These are phyloP conservation scores for Protomyces arabidopsidicola DNA, from an alignment of 1,139 yeast genomes.

Conservation along the genomic window DNA sequence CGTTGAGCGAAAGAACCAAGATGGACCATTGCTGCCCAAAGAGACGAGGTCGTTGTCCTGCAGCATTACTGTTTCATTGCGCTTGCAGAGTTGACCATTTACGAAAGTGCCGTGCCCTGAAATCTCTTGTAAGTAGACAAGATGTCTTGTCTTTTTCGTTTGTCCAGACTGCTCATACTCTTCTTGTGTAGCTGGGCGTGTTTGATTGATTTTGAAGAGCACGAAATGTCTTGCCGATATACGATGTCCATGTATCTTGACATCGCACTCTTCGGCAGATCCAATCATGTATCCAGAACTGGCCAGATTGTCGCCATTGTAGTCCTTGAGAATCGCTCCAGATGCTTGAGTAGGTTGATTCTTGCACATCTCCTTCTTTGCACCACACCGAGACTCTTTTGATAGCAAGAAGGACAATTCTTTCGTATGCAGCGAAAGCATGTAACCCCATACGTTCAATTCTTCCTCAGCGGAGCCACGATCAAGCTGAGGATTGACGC, in stretches of 20 bases:
- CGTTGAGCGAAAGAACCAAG: conserved; percentile 1
- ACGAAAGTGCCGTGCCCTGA: conserved; percentile 20
- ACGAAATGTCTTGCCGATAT: conserved; percentile 22
- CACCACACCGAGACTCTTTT: conserved; percentile 15
- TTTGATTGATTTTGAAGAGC: conserved; percentile 15
- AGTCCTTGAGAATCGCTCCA: conserved; percentile 18
- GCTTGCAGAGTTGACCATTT: conserved; percentile 4
- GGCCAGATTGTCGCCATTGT: conserved; percentile 26
- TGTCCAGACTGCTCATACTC: conserved; percentile 1
- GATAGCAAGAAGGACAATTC: conserved; percentile 10
- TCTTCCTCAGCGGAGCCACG: not conserved
- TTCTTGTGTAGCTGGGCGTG: not conserved
- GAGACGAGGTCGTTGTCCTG: conserved; percentile 12
- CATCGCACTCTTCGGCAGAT: conserved; percentile 19
- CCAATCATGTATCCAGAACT: conserved; percentile 24
- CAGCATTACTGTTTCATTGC: conserved; percentile 6
- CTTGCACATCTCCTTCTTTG: not conserved
- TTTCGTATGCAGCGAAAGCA: conserved; percentile 3
- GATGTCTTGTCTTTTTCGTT: not conserved
- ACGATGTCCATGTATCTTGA: not conserved
- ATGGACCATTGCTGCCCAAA: conserved; percentile 3
- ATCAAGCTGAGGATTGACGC: not conserved
- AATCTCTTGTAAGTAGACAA: conserved; percentile 20
- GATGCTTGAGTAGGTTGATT: not conserved
- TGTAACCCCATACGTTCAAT: conserved; percentile 18